Percentiles rank a stretch among this genome's conserved stretches.
Conservation (phyloP, 2,329 filamentous ascomycete species). For the Leptosphaerulina australis region DNA sequence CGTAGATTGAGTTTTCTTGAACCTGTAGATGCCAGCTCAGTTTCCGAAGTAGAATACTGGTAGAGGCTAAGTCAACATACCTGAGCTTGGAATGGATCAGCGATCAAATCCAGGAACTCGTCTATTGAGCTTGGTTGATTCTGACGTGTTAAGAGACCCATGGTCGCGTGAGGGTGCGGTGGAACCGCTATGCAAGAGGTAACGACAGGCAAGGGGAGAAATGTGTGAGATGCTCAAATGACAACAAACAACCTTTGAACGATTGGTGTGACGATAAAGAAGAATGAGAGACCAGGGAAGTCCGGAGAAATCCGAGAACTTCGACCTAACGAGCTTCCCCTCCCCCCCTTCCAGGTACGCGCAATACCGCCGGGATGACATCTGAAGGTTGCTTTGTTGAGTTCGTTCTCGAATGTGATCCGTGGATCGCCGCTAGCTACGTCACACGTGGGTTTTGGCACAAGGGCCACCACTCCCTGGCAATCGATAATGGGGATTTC, state of each 20-base stretch:
- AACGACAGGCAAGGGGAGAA: slow-evolving; percentile 11
- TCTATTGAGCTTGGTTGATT: slow-evolving; percentile 32
- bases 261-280: not conserved
- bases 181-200: slow-evolving; percentile 6
- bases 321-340: no score
- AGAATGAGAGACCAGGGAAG: slow-evolving; percentile 3
- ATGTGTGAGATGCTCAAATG: not conserved
- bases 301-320: slow-evolving; percentile 1
- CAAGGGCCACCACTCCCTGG: slow-evolving; percentile 3
- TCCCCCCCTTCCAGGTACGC: no score
- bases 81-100: slow-evolving; percentile 48
- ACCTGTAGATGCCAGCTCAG: slow-evolving; percentile 51
- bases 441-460: slow-evolving; percentile 16
- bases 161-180: slow-evolving; percentile 16
- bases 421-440: slow-evolving; percentile 21
- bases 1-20: slow-evolving; percentile 70
- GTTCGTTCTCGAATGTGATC: slow-evolving; percentile 17
- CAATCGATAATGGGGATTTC: slow-evolving; percentile 4
- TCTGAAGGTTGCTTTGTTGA: slow-evolving; percentile 19
- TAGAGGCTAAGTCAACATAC: slow-evolving; percentile 19
- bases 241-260: not conserved
- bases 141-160: slow-evolving; percentile 23
- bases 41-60: not conserved
- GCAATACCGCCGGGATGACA: slow-evolving; percentile 18
- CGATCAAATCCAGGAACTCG: slow-evolving; percentile 50